A percentile compares a stretch with the other conserved stretches of the same genome.
Conservation (phyloP, 352 stramenopile species). For the Globisporangium recalcitrans region DNA sequence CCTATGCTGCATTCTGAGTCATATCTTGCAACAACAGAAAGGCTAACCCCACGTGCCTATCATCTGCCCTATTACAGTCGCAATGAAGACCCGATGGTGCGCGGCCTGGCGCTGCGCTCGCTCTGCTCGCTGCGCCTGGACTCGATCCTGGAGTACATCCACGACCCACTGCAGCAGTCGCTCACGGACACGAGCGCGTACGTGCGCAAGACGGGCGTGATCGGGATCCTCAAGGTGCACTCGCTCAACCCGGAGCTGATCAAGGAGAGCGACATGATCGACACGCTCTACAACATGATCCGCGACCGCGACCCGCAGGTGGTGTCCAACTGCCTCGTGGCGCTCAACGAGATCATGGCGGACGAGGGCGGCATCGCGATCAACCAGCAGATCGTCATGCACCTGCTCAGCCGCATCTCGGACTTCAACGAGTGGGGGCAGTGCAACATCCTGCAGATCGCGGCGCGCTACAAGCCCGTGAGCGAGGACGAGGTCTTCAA, state of each 20-base stretch:
- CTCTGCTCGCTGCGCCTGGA: constrained; percentile 95
- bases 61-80: constrained; percentile 29
- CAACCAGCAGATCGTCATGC: constrained; percentile 96
- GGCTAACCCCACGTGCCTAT: background rate
- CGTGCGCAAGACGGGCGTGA: constrained; percentile 98
- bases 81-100: constrained; percentile 98
- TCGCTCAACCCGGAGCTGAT: constrained; percentile 90
- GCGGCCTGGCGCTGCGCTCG: constrained; percentile 94
- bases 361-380: constrained; percentile 96
- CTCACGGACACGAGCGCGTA: constrained; percentile 96
- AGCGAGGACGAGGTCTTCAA: constrained; percentile 95
- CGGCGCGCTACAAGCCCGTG: constrained; percentile 91
- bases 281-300: constrained; percentile 99
- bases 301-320: constrained; percentile 96
- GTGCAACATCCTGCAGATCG: constrained; percentile 94
- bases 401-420: constrained; percentile 96
- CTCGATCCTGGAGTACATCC: constrained; percentile 98
- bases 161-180: constrained; percentile 87
- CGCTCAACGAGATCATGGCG: constrained; percentile 98
- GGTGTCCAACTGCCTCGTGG: constrained; percentile 95
- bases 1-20: no score
- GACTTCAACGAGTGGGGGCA: constrained; percentile 99
- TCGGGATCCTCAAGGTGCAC: constrained; percentile 98
- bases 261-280: constrained; percentile 92
- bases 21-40: background rate